A percentile compares a stretch with the other conserved stretches of the same genome.
Conservation (phyloP, 1,284 basidiomycete species). For the Pholiota adiposa region DNA sequence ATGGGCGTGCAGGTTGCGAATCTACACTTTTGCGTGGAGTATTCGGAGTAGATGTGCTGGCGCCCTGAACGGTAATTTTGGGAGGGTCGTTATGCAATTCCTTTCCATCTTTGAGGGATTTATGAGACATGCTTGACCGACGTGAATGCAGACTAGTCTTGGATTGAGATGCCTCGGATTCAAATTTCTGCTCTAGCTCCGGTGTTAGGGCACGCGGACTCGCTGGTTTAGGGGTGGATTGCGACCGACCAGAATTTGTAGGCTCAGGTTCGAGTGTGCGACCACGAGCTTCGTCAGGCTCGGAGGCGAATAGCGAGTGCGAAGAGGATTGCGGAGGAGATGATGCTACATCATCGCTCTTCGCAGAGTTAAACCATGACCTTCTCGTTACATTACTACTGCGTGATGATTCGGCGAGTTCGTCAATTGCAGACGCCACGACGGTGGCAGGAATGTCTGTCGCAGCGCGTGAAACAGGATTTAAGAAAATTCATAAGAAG, state of each 20-base stretch:
- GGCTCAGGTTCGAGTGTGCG: slow-evolving; percentile 37
- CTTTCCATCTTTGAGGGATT: background rate
- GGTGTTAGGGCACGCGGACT: slow-evolving; percentile 16
- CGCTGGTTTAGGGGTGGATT: slow-evolving; percentile 38
- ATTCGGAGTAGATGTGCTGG: slow-evolving; percentile 9
- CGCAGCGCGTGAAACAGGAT: slow-evolving; percentile 12
- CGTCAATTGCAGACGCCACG: slow-evolving; percentile 13
- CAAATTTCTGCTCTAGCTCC: slow-evolving; percentile 25
- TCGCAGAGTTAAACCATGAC: slow-evolving; percentile 44
- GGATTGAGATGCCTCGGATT: slow-evolving; percentile 22
- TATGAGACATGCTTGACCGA: slow-evolving; percentile 33
- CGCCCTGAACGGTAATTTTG: background rate
- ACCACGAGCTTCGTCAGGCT: slow-evolving; percentile 26
- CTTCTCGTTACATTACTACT: slow-evolving; percentile 28
- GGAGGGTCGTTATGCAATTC: background rate
- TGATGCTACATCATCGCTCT: slow-evolving; percentile 33
- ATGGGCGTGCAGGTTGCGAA: slow-evolving; percentile 31
- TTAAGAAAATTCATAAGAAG: slow-evolving; percentile 12
- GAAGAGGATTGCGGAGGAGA: slow-evolving; percentile 9
- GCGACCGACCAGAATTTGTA: slow-evolving; percentile 33
- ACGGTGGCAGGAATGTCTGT: slow-evolving; percentile 18
- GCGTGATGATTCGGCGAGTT: slow-evolving; percentile 17
- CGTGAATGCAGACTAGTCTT: slow-evolving; percentile 20
- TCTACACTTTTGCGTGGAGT: slow-evolving; percentile 31
- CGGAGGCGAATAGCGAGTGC: slow-evolving; percentile 5